Percentiles rank a stretch among this genome's conserved stretches.
Conservation (phyloP, 441 rosid genomes). For the Euphorbia corollata region DNA sequence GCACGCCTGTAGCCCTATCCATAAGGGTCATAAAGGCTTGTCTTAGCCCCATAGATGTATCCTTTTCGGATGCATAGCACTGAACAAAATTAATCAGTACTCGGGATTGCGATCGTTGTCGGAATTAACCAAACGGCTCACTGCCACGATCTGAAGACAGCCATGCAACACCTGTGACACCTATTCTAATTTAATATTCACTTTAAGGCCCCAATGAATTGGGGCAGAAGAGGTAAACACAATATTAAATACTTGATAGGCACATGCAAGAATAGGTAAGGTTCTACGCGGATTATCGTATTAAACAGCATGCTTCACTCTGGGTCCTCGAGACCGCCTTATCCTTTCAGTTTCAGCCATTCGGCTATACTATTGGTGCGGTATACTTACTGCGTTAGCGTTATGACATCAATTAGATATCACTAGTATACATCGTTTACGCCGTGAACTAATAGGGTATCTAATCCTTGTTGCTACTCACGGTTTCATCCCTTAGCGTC, state of each 20-base stretch:
- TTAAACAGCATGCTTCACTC: constrained; percentile 1
- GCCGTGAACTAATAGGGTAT: neutral
- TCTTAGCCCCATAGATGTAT: too few species aligned
- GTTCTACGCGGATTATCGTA: neutral
- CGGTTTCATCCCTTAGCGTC: neutral
- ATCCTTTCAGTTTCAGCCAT: neutral
- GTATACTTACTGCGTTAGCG: neutral
- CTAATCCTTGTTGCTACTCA: neutral
- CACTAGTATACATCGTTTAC: neutral
- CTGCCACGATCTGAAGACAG: neutral
- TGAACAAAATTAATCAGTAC: too few species aligned
- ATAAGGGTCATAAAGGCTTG: too few species aligned
- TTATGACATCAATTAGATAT: neutral
- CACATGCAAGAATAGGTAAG: neutral
- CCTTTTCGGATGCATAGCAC: too few species aligned
- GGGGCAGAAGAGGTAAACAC: too few species aligned
- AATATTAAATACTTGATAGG: too few species aligned
- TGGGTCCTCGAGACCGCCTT: neutral
- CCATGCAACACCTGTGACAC: constrained; percentile 5
- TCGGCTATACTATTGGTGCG: neutral
- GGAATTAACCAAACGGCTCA: neutral
- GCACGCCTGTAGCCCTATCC: too few species aligned
- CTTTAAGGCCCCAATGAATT: too few species aligned
- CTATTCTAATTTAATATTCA: too few species aligned
- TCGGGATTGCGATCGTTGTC: neutral